Base-by-base conservation (phyloP, 441 rosid genomes). In the Croton laevigatus region DNA sequence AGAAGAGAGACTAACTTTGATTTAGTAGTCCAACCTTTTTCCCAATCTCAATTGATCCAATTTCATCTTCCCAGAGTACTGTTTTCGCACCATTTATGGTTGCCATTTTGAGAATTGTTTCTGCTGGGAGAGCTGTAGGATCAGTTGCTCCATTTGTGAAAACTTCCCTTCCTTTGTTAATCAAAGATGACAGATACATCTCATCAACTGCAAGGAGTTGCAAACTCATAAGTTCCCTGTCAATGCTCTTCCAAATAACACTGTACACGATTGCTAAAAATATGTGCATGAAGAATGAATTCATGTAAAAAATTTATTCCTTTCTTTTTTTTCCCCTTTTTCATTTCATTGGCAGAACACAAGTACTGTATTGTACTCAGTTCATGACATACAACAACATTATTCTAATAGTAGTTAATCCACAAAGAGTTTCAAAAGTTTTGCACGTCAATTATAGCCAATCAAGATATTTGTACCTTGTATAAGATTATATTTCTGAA, bases 91-190 rank as follows among this genome's bases (percentile, higher is more conserved):
- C 91, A 78, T 87, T 84, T 74, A 85, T 65, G 57, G 95, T 85
- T 2, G 74, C 95, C 92, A 87, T 87, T 76, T 68, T 80, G 48
- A 89, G 84, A 66, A 84, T 71, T 55, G 82, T 82, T 80, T 86
- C 91, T 61, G 92, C 88, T 51, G 92, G 88, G 60, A 89, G 83
- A 68, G 85, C 88, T 20, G 89, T 87, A 10, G 92, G 95, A 84
- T 86, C 86, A 32, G 87, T 82, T 62, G 83, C 72, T 52, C 91
- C 94, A 8, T 66, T 76, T 57, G 75, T 38, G 71, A 71, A 78
- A 55, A 78, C 87, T 81, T 85, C 85, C 44, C 88, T 73, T 54
- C 89, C 92, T 81, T 85, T 85, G 83, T 89, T 89, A 60, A 89
- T 86, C 75, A 89, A 71, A 46, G 95, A 89, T 74, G 95, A 89